A percentile compares a stretch with the other conserved stretches of the same genome.
Conservation (phyloP, 495 filamentous ascomycete species). For the Neurospora hispaniola region DNA sequence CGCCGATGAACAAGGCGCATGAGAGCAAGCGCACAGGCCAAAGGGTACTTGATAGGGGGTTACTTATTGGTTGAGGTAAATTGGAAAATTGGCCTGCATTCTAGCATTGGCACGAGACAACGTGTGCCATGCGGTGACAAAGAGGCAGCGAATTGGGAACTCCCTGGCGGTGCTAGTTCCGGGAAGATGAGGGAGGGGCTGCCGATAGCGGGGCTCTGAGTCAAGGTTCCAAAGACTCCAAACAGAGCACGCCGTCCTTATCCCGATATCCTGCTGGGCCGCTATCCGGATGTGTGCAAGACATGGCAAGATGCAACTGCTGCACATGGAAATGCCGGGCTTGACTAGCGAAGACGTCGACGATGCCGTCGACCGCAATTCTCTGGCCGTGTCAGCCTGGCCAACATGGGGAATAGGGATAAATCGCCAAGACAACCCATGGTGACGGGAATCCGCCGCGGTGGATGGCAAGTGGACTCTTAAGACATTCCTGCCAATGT, state of each 20-base stretch:
- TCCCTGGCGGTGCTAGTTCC: conserved; percentile 1
- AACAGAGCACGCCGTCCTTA: not conserved
- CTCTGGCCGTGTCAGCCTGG: not conserved
- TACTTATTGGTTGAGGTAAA: not conserved
- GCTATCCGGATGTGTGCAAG: not conserved
- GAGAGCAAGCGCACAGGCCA: not conserved
- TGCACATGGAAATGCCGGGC: not conserved
- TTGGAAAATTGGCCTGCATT: not conserved
- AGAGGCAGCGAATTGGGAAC: not conserved
- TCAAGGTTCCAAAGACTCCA: conserved; percentile 4
- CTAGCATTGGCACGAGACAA: conserved; percentile 3
- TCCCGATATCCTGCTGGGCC: not conserved
- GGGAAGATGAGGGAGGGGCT: not conserved
- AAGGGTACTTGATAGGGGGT: not conserved
- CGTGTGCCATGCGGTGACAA: conserved; percentile 1
- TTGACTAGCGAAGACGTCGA: not conserved
- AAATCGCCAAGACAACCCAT: not conserved
- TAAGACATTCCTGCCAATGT: not conserved
- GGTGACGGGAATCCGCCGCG: not conserved
- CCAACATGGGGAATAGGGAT: not conserved
- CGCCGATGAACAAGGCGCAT: not conserved
- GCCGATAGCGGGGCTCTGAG: conserved; percentile 15
- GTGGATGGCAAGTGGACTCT: not conserved
- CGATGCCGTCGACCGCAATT: conserved; percentile 4
- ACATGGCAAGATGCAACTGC: not conserved